phyloP scores from a whole-genome alignment of 768 basidiomycete species.

The Xanthoconium purpureum region DNA sequence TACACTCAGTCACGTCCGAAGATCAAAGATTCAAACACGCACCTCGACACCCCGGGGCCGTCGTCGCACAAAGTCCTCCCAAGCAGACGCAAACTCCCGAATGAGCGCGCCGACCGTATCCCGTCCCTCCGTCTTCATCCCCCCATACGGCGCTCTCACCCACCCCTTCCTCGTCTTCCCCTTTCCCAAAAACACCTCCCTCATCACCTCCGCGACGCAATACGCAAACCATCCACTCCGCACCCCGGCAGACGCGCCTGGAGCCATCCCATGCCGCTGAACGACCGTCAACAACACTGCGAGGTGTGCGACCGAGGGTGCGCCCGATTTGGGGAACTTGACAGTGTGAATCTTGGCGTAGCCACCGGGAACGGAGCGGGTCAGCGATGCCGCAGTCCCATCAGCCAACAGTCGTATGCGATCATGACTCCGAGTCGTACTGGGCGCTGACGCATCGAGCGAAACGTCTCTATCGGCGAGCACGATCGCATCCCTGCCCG shows the following conservation, averaged over 20 bases:
- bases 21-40: neutral
- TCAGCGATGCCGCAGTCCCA: neutral
- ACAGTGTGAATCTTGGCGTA: neutral
- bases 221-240: constrained; percentile 14
- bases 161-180: constrained; percentile 9
- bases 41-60: neutral
- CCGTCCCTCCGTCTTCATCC: constrained; percentile 2
- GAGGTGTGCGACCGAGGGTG: neutral
- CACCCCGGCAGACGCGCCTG: neutral
- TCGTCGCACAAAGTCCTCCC: constrained; percentile 8
- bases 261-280: neutral
- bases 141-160: constrained; percentile 11
- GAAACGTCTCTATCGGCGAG: neutral
- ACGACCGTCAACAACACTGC: neutral
- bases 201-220: constrained; percentile 9
- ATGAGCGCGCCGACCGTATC: constrained; percentile 8
- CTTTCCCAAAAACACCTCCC: constrained; percentile 10
- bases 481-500: neutral
- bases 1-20: neutral
- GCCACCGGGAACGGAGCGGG: neutral
- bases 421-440: neutral
- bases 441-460: neutral
- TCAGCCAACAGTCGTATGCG: neutral
- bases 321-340: neutral
- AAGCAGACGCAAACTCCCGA: constrained; percentile 6